Conservation (phyloP, 2,329 filamentous ascomycete species). For the Neospermospora avenae region DNA sequence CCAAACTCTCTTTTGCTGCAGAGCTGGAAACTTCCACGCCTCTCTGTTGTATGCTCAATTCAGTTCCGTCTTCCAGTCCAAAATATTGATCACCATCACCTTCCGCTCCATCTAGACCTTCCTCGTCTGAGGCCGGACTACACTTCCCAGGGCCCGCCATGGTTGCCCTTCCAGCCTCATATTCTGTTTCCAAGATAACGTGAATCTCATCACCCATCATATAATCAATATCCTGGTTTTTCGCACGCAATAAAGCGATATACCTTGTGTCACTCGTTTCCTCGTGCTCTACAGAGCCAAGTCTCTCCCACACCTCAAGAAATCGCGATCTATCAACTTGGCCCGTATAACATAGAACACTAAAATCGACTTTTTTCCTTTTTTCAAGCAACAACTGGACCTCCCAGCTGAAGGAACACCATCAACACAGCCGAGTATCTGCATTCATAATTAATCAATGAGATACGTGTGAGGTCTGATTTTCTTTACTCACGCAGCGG, state of each 20-base stretch:
- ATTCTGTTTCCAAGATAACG: neutral
- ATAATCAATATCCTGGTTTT: neutral
- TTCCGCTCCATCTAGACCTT: no score
- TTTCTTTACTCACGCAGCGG: slow-evolving; percentile 20
- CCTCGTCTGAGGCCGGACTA: no score
- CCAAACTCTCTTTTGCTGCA: no score
- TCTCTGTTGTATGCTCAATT: no score
- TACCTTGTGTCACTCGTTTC: neutral
- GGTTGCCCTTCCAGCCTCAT: neutral
- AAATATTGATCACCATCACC: no score
- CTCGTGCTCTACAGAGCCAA: neutral
- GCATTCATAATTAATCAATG: neutral
- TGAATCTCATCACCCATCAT: neutral
- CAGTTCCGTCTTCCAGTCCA: no score
- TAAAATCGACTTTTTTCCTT: no score
- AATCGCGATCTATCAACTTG: no score
- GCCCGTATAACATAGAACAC: no score
- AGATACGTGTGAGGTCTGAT: no score
- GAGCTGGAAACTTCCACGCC: no score
- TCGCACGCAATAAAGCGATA: neutral
- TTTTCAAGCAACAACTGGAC: neutral
- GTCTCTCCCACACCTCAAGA: neutral
- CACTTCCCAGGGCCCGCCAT: neutral
- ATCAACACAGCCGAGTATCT: neutral
- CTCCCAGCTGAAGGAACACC: neutral